Percentiles rank a stretch among this genome's conserved stretches.
Evolutionary conservation across 2,329 filamentous ascomycete species (phyloP).

Genomic region (Exserohilum rostratum): DNA sequence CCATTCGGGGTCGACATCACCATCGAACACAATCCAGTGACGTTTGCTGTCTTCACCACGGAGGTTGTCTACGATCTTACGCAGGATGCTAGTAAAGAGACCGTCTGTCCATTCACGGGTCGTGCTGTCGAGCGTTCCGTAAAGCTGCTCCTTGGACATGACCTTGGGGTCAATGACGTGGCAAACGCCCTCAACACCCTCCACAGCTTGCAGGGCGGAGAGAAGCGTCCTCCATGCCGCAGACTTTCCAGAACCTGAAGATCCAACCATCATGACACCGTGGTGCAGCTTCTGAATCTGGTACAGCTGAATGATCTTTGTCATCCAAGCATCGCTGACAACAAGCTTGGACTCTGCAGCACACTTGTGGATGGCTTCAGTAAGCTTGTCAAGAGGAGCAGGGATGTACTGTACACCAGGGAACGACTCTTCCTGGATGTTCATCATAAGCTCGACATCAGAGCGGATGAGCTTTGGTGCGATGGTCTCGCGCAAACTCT

Average conservation of each 20-base stretch:
- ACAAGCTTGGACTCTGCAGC: slow-evolving; percentile 86
- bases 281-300: slow-evolving; percentile 98
- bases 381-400: slow-evolving; percentile 79
- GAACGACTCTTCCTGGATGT: slow-evolving; percentile 85
- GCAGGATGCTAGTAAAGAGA: slow-evolving; percentile 94
- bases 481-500: slow-evolving; percentile 97
- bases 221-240: slow-evolving; percentile 91
- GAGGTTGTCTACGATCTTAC: slow-evolving; percentile 98
- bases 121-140: slow-evolving; percentile 93
- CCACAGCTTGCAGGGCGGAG: slow-evolving; percentile 87
- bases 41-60: slow-evolving; percentile 95
- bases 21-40: slow-evolving; percentile 99
- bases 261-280: slow-evolving; percentile 99
- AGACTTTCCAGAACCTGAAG: slow-evolving; percentile 96
- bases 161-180: slow-evolving; percentile 99
- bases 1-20: slow-evolving; percentile 99
- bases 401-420: slow-evolving; percentile 92
- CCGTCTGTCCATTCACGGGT: slow-evolving; percentile 99
- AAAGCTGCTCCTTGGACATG: slow-evolving; percentile 98
- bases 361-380: slow-evolving; percentile 79
- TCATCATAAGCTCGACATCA: slow-evolving; percentile 86
- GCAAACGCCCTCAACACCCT: slow-evolving; percentile 89
- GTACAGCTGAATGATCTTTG: slow-evolving; percentile 93
- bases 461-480: slow-evolving; percentile 93
- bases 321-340: slow-evolving; percentile 94